Percentiles rank a stretch among this genome's conserved stretches.
phyloP scores from a whole-genome alignment of 1,284 basidiomycete genomes.

The Sporisorium scitamineum region DNA sequence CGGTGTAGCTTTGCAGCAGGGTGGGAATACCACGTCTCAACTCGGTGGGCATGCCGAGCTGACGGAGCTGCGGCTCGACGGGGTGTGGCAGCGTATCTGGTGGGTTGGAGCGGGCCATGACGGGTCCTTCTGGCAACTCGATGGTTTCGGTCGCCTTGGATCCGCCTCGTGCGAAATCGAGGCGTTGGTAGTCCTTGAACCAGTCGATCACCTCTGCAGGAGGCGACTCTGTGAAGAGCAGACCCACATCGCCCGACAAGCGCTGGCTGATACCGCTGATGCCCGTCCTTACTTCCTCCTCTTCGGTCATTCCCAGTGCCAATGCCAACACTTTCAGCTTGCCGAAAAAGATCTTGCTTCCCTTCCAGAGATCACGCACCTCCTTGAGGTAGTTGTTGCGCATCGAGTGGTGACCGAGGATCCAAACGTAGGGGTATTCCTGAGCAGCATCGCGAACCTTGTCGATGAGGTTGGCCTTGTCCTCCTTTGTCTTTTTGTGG shows the following conservation, averaged over 20 bases:
- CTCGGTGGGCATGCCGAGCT: slow-evolving; percentile 86
- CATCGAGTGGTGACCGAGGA: slow-evolving; percentile 95
- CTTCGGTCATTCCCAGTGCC: slow-evolving; percentile 87
- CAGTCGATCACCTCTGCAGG: slow-evolving; percentile 91
- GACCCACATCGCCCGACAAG: slow-evolving; percentile 91
- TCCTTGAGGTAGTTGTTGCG: slow-evolving; percentile 94
- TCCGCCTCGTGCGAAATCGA: slow-evolving; percentile 91
- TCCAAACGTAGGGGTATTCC: slow-evolving; percentile 93
- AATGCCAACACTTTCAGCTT: slow-evolving; percentile 93
- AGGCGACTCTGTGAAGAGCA: slow-evolving; percentile 89
- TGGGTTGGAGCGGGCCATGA: slow-evolving; percentile 58
- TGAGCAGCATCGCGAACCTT: slow-evolving; percentile 75
- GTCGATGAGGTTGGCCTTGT: slow-evolving; percentile 85
- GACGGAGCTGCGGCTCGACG: slow-evolving; percentile 93
- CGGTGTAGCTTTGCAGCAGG: slow-evolving; percentile 78
- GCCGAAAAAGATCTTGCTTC: slow-evolving; percentile 84
- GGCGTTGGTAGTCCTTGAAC: slow-evolving; percentile 89
- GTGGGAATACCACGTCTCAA: slow-evolving; percentile 90
- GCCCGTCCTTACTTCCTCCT: slow-evolving; percentile 86
- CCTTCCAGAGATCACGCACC: slow-evolving; percentile 92
- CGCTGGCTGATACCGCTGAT: slow-evolving; percentile 85
- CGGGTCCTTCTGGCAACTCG: slow-evolving; percentile 76
- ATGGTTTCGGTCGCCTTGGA: slow-evolving; percentile 82
- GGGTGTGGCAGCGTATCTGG: slow-evolving; percentile 88
- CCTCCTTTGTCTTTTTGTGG: slow-evolving; percentile 73